Evolutionary conservation across 768 basidiomycete genomes (phyloP), one percentile per base, ranked within the genome.

Genomic region (Rhizopogon sp.): DNA sequence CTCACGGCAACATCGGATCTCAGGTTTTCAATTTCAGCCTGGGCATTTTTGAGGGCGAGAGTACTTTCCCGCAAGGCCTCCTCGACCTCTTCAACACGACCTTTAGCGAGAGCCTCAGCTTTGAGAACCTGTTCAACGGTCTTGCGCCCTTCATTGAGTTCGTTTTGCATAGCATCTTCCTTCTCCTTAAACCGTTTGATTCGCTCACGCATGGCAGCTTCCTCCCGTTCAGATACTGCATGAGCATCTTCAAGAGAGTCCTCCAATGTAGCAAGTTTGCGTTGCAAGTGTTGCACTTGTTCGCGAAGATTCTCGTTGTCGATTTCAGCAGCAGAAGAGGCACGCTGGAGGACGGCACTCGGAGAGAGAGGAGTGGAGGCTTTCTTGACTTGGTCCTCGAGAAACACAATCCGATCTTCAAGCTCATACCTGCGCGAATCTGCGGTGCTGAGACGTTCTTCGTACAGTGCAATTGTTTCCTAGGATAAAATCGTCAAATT

Each of bases 391-490:
- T 79, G 76, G 29, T 79, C 79, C 63, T 92, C 85, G 7, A 92
- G 72, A 0, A 72, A 64, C 10, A 79, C 71, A 49, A 89, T 74
- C 35, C 75, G 77, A 45, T 83, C 79, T 62, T 95, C 90, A 56
- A 89, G 75, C 61, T 95, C 92, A 62, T 91, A 90, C 43, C 87
- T 81, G 58, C 81, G 79, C 13, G 75, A 74, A 62, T 94, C 89
- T 20, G 83, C 79, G 1, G 76, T 77, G 55, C 82, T 87, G 5
- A 96, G 75, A 39, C 87, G 83, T 65, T 94, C 92, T 72, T 99
- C 96, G 65, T 98, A 98, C 10, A 97, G 77, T 17, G 91, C 90
- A 56, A 97, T 97, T 0, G 94, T 93, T 83, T 93, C 92, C 90
- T 94, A 64, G 28, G 25, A 46, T 46, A 50, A 46, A 11, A 54